Evolutionary conservation across 139 green algal genomes (phyloP).

Genomic region (Auxenochlorella pyrenoidosa): DNA sequence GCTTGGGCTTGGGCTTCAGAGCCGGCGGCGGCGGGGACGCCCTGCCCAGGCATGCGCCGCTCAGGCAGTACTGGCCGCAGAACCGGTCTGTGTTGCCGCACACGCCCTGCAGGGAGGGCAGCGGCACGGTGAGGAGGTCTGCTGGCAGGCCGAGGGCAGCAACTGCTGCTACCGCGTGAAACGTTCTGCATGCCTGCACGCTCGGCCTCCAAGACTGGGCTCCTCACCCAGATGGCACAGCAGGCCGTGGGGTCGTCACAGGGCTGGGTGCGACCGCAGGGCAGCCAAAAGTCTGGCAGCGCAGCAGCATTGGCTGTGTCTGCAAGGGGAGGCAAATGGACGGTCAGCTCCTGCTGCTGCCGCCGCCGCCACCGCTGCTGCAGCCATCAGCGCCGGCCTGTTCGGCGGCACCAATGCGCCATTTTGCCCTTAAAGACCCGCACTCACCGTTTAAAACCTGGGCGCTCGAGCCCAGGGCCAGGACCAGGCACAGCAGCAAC

Average conservation of each 20-base stretch:
- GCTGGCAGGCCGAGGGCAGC: not conserved
- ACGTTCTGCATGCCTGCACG: not conserved
- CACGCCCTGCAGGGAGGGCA: not conserved
- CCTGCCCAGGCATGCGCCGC: not conserved
- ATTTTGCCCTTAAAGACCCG: not conserved
- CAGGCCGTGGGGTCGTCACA: constrained; percentile 3
- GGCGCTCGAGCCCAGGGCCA: not conserved
- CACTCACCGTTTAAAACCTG: not conserved
- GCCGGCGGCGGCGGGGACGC: not conserved
- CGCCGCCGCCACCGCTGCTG: not conserved
- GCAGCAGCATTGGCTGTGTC: not conserved
- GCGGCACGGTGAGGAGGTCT: too few species aligned
- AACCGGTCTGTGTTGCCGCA: constrained; percentile 8
- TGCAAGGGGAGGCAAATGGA: not conserved
- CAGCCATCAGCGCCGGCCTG: not conserved
- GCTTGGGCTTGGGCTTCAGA: not conserved
- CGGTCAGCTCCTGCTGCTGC: not conserved
- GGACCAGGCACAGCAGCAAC: not conserved
- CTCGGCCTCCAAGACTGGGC: too few species aligned
- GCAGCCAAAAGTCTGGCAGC: not conserved
- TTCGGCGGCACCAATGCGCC: not conserved
- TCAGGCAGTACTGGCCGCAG: constrained; percentile 25
- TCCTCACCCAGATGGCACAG: constrained; percentile 26
- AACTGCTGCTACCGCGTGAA: too few species aligned
- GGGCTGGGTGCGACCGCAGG: not conserved